A percentile compares a stretch with the other conserved stretches of the same genome.
These are phyloP conservation scores for Barnettozyma wickerhamii DNA, from an alignment of 805 yeast species.

Conservation along the genomic window DNA sequence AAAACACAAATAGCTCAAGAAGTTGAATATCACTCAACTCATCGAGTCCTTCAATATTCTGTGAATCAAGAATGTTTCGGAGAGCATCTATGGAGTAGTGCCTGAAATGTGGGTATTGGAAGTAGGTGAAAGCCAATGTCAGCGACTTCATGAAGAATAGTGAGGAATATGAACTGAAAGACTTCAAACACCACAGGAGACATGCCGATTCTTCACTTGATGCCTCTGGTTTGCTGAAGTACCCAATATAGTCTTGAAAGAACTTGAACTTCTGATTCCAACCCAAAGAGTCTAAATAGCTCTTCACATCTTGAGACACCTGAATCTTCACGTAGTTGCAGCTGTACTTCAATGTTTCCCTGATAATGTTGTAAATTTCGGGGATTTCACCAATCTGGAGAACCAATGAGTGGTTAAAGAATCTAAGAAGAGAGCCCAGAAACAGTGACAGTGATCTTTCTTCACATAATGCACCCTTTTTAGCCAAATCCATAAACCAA, in stretches of 20 bases:
- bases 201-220: conserved; percentile 27
- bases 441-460: conserved; percentile 30
- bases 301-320: background rate
- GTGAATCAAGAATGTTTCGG: background rate
- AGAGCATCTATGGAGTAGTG: conserved; percentile 16
- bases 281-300: background rate
- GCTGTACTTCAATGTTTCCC: conserved; percentile 6
- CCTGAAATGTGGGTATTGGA: conserved; percentile 17
- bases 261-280: conserved; percentile 7
- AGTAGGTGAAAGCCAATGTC: conserved; percentile 3
- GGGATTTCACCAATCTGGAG: conserved; percentile 1
- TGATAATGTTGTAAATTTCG: background rate
- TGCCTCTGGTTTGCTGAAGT: conserved; percentile 22
- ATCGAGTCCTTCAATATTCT: background rate
- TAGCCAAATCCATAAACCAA: conserved; percentile 40
- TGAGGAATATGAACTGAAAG: conserved; percentile 21
- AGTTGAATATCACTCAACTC: conserved; percentile 4
- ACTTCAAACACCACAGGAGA: conserved; percentile 18
- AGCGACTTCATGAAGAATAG: conserved; percentile 17
- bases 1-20: conserved; percentile 16
- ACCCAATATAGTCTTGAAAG: conserved; percentile 25
- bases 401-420: conserved; percentile 26
- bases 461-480: conserved; percentile 38
- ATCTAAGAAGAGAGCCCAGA: conserved; percentile 29
- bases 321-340: conserved; percentile 13